phyloP scores from a whole-genome alignment of 441 rosid species.

The Populus hybrid region DNA sequence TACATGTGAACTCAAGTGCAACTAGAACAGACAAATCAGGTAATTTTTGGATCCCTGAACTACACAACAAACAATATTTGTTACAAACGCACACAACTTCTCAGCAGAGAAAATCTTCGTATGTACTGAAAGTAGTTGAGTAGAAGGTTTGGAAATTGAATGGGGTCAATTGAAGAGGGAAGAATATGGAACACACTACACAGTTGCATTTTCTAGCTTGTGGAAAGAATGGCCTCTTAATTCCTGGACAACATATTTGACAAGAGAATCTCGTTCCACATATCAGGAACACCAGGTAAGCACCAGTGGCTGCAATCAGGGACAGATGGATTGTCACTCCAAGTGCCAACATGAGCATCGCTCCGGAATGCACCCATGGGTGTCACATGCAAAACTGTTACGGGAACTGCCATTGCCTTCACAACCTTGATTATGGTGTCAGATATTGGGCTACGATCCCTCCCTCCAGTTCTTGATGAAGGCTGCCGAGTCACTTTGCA shows the following conservation, averaged over 20 bases:
- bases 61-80: too few species aligned
- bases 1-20: too few species aligned
- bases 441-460: conserved; percentile 43
- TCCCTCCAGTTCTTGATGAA: conserved; percentile 37
- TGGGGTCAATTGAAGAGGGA: too few species aligned
- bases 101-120: too few species aligned
- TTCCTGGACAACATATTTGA: conserved; percentile 28
- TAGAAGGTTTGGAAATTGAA: too few species aligned
- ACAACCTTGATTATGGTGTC: conserved; percentile 37
- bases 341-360: conserved; percentile 60
- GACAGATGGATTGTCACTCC: conserved; percentile 57
- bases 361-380: conserved; percentile 61
- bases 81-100: too few species aligned
- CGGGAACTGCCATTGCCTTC: conserved; percentile 38
- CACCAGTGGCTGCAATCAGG: conserved; percentile 79
- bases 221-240: conserved; percentile 1
- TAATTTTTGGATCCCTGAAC: too few species aligned
- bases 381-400: conserved; percentile 52
- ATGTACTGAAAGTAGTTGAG: too few species aligned
- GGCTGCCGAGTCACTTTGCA: conserved; percentile 60
- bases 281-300: conserved; percentile 67
- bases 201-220: conserved; percentile 9
- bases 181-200: background rate
- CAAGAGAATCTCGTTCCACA: conserved; percentile 57
- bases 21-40: too few species aligned